Evolutionary conservation across 495 filamentous ascomycete genomes (phyloP).

Genomic region (Acidomyces sp.): DNA sequence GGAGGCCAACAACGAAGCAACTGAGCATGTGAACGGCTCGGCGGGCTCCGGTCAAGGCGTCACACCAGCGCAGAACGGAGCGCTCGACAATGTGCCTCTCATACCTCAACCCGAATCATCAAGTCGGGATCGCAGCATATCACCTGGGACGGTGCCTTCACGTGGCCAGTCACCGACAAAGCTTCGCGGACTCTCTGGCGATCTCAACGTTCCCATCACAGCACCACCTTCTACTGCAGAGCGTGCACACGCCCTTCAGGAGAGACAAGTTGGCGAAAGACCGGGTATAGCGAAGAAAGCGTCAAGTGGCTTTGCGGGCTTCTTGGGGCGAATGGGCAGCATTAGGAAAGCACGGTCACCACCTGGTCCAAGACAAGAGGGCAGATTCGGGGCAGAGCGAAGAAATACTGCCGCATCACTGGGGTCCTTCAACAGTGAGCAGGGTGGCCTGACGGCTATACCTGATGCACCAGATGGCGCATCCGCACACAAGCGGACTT

Average conservation of each 20-base stretch:
- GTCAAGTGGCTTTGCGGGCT: slow-evolving; percentile 10
- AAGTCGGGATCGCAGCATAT: too few species aligned
- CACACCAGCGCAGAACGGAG: too few species aligned
- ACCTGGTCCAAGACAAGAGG: slow-evolving; percentile 33
- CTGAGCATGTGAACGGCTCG: background rate
- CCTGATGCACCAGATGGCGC: slow-evolving; percentile 52
- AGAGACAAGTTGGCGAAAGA: slow-evolving; percentile 2
- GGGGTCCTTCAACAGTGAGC: slow-evolving; percentile 58
- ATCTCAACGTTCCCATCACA: slow-evolving; percentile 3
- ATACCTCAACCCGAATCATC: background rate
- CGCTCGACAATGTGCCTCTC: background rate
- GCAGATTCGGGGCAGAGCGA: slow-evolving; percentile 29
- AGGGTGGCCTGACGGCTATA: slow-evolving; percentile 56
- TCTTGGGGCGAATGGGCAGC: slow-evolving; percentile 33
- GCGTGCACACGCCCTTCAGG: slow-evolving; percentile 9
- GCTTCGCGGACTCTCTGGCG: slow-evolving; percentile 8
- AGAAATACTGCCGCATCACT: slow-evolving; percentile 66
- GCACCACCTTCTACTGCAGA: slow-evolving; percentile 7
- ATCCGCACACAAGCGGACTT: slow-evolving; percentile 38
- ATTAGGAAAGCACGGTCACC: slow-evolving; percentile 45
- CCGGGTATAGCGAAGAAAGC: slow-evolving; percentile 23
- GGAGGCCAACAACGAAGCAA: background rate
- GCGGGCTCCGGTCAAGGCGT: background rate
- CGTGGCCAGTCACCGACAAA: slow-evolving; percentile 2
- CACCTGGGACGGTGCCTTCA: background rate